Evolutionary conservation across 495 filamentous ascomycete species (phyloP), one percentile per base, ranked within the genome.

Genomic region (Podospora anserina): DNA sequence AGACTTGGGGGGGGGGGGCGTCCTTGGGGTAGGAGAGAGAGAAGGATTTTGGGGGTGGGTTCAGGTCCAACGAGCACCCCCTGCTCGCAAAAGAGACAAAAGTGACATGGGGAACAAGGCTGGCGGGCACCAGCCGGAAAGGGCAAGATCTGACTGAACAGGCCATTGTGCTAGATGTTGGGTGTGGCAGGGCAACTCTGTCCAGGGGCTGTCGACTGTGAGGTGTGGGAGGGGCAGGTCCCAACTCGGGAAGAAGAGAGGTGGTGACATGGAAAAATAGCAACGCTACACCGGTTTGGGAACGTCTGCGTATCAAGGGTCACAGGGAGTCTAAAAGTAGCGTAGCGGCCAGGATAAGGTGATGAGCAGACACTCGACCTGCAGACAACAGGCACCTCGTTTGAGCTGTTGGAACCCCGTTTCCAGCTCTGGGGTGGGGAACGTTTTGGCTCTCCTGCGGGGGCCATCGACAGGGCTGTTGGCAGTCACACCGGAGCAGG

Each of bases 301-400:
- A 63, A 44, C 57, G 56, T 44, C 57, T 55, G 64, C 54, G 65
- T 74, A 68, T 73, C 73, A 74, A 67, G 68, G 64, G 20, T 18
- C 70, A 69, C 66, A 72, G 67, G 71, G 60, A 65, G 53, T 75
- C 70, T 72, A 74, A 78, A 73, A 76, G 73, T 73, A 74, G 72
- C 60, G 73, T 73, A 74, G 72, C 54, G 70, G 64, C 69, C 57
- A 58, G 74, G 39, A 26, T 20, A 64, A 68, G 57, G 63, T 60
- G 69, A 68, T 70, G 53, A 5, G 30, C 20, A 66, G 58, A 65
- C 66, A 19, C 20, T 65, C 65, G 55, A 70, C 68, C 62, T 70
- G 68, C 68, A 69, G 67, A 53, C 67, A 34, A 65, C 61, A 65
- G 67, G 67, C 58, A 70, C 68, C 64, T 70, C 23, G 63, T 56